phyloP scores from a whole-genome alignment of 2,329 filamentous ascomycete species.

The Penicillium occitanis region DNA sequence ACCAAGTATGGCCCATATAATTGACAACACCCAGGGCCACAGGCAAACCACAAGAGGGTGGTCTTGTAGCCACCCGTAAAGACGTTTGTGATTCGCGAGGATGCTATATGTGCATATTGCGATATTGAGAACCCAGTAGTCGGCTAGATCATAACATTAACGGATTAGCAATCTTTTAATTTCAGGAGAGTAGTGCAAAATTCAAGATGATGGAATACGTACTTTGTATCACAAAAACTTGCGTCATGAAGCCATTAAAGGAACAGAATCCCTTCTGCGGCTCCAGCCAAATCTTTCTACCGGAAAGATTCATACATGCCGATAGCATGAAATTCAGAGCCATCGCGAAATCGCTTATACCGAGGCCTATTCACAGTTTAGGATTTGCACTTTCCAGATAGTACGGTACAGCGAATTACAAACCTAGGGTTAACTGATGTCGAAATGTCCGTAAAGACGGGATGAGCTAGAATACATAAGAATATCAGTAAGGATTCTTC shows the following conservation, averaged over 20 bases:
- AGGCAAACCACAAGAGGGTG: slow-evolving; percentile 5
- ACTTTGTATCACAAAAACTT: slow-evolving; percentile 19
- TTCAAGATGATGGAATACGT: neutral
- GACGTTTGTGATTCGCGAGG: slow-evolving; percentile 15
- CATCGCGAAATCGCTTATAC: slow-evolving; percentile 17
- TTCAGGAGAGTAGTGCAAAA: neutral
- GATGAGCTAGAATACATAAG: slow-evolving; percentile 3
- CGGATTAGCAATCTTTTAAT: neutral
- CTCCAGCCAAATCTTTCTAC: slow-evolving; percentile 13
- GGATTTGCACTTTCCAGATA: neutral
- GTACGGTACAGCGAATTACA: neutral
- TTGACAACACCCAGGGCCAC: slow-evolving; percentile 13
- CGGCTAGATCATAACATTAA: slow-evolving; percentile 2
- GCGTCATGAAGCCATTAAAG: slow-evolving; percentile 16
- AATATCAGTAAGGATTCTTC: slow-evolving; percentile 1
- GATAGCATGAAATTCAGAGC: slow-evolving; percentile 16
- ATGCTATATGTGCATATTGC: slow-evolving; percentile 17
- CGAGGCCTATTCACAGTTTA: slow-evolving; percentile 8
- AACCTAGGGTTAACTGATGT: slow-evolving; percentile 13
- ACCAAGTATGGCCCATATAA: slow-evolving; percentile 14
- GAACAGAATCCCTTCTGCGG: slow-evolving; percentile 12
- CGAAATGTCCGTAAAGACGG: slow-evolving; percentile 16
- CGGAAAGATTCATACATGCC: slow-evolving; percentile 11
- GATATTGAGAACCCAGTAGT: slow-evolving; percentile 18
- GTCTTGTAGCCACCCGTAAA: slow-evolving; percentile 13